Evolutionary conservation across 2,329 filamentous ascomycete species (phyloP).

Genomic region (Venturia aucupariae): DNA sequence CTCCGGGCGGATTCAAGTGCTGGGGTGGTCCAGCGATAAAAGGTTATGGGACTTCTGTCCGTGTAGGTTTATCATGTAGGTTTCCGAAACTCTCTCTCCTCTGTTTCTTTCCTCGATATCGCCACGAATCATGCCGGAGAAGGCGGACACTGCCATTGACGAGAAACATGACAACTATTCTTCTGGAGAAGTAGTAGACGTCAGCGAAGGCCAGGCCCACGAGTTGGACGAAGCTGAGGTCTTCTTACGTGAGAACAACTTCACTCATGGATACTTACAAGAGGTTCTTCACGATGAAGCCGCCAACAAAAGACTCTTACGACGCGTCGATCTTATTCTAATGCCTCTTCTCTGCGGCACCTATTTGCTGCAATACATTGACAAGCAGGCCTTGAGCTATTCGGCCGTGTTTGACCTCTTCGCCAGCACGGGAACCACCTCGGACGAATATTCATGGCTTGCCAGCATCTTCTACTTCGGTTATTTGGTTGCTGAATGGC

Average conservation of each 20-base stretch:
- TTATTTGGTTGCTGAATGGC: conserved; percentile 63
- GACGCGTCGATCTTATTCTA: background rate
- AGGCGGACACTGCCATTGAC: background rate
- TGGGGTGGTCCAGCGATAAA: background rate
- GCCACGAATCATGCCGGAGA: background rate
- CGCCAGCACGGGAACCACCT: conserved; percentile 15
- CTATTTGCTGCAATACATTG: conserved; percentile 20
- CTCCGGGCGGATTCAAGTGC: background rate
- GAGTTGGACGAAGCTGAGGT: background rate
- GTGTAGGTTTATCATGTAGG: background rate
- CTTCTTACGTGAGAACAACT: background rate
- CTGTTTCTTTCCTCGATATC: background rate
- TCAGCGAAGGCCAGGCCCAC: background rate
- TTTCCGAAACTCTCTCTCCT: background rate
- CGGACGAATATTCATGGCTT: conserved; percentile 55
- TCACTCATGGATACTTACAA: background rate
- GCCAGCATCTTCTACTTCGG: conserved; percentile 67
- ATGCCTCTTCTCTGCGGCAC: conserved; percentile 19
- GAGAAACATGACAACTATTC: background rate
- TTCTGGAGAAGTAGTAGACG: background rate
- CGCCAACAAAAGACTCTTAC: background rate
- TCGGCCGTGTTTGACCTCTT: conserved; percentile 21
- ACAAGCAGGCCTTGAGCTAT: conserved; percentile 19
- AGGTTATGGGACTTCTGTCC: background rate
- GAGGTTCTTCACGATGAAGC: background rate